Conservation (phyloP, 805 yeast species). For the Ogataea corticis region DNA sequence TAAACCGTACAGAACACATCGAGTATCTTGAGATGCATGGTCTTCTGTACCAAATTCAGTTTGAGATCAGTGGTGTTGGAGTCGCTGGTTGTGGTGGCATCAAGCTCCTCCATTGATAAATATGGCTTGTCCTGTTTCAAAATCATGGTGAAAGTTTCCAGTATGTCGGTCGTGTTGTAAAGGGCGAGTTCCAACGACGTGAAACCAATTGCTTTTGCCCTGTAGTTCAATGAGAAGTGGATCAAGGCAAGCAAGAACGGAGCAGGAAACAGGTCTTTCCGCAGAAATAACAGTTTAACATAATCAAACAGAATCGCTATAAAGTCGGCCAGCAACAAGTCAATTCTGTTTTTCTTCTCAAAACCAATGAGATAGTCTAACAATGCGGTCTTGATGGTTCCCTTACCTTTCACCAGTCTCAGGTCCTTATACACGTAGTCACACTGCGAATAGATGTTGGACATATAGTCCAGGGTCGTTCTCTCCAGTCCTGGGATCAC, state of each 20-base stretch:
- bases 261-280: conserved; percentile 38
- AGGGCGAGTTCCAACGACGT: conserved; percentile 36
- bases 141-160: conserved; percentile 25
- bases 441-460: conserved; percentile 35
- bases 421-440: conserved; percentile 27
- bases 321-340: conserved; percentile 47
- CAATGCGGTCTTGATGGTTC: conserved; percentile 35
- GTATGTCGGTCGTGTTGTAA: conserved; percentile 27
- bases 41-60: conserved; percentile 29
- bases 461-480: conserved; percentile 36
- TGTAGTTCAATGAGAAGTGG: conserved; percentile 54
- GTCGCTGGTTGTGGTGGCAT: conserved; percentile 12
- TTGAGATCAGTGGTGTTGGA: conserved; percentile 19
- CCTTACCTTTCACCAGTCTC: conserved; percentile 29
- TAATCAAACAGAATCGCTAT: conserved; percentile 36
- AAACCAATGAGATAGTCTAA: conserved; percentile 43
- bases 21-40: conserved; percentile 47
- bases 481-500: conserved; percentile 37
- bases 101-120: conserved; percentile 17
- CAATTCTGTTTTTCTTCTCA: conserved; percentile 48
- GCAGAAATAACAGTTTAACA: conserved; percentile 22
- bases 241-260: conserved; percentile 64
- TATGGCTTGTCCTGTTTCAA: conserved; percentile 33
- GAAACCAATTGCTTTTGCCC: conserved; percentile 59
- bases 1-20: conserved; percentile 52